phyloP scores from a whole-genome alignment of 208 protist species.

The Wallacemonas collosoma region DNA sequence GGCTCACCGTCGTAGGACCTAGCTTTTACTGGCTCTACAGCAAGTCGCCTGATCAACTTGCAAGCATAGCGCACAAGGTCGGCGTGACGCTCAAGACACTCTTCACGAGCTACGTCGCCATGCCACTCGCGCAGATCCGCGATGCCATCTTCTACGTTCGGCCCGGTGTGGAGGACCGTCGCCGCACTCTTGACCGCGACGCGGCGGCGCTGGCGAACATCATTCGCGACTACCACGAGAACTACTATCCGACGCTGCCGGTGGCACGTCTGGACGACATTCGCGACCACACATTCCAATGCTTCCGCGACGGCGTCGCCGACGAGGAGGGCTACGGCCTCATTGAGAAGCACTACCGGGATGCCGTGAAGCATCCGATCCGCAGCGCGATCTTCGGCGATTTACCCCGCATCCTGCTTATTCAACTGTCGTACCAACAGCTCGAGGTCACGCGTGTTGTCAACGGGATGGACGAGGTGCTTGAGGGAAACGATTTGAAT shows the following conservation, averaged over 20 bases:
- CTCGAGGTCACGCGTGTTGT: constrained; percentile 76
- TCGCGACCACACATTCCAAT: constrained; percentile 42
- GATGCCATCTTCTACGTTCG: constrained; percentile 60
- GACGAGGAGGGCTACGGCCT: constrained; percentile 60
- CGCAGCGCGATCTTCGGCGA: constrained; percentile 69
- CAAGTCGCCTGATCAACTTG: constrained; percentile 42
- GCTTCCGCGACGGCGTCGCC: constrained; percentile 46
- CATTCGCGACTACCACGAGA: constrained; percentile 77
- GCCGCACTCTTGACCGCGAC: constrained; percentile 53
- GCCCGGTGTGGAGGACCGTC: constrained; percentile 65
- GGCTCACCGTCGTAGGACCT: constrained; percentile 25
- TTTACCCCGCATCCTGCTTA: constrained; percentile 67
- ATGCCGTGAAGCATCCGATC: constrained; percentile 66
- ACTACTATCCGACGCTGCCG: constrained; percentile 55
- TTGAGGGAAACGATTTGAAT: constrained; percentile 82
- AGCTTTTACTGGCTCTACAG: constrained; percentile 46
- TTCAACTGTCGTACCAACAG: constrained; percentile 70
- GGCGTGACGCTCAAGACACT: constrained; percentile 25
- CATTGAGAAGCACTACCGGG: constrained; percentile 68
- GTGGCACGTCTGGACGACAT: constrained; percentile 39
- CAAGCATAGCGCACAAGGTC: constrained; percentile 15
- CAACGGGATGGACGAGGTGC: constrained; percentile 77
- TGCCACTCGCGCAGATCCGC: constrained; percentile 45
- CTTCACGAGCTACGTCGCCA: constrained; percentile 48
- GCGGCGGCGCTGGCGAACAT: constrained; percentile 71